These are phyloP conservation scores for Eremothecium gossypii DNA, from an alignment of 1,139 yeast species.

Conservation along the genomic window DNA sequence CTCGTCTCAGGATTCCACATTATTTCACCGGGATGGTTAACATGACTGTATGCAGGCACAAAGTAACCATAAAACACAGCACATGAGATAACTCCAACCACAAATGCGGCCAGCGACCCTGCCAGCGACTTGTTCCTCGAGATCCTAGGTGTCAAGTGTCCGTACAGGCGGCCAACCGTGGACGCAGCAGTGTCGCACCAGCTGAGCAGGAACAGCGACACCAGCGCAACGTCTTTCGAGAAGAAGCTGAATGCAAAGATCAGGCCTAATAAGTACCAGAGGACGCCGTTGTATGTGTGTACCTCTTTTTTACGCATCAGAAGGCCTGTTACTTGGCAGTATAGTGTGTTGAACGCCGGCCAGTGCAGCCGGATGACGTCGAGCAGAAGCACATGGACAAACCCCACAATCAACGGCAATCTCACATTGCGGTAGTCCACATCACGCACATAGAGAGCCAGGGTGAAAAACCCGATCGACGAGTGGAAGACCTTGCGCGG, in stretches of 20 bases:
- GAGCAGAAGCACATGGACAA: conserved; percentile 47
- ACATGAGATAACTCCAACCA: conserved; percentile 59
- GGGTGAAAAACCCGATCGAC: conserved; percentile 73
- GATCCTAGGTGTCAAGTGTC: conserved; percentile 73
- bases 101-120: conserved; percentile 79
- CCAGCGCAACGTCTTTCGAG: conserved; percentile 72
- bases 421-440: conserved; percentile 47
- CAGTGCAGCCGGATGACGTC: conserved; percentile 62
- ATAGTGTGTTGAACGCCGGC: conserved; percentile 50
- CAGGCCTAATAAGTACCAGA: conserved; percentile 77
- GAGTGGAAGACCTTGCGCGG: conserved; percentile 84
- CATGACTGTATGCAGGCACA: conserved; percentile 47
- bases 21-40: conserved; percentile 46
- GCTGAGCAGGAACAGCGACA: conserved; percentile 71
- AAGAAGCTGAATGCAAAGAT: conserved; percentile 57
- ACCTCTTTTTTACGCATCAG: conserved; percentile 78
- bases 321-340: conserved; percentile 63
- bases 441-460: conserved; percentile 62
- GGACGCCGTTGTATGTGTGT: conserved; percentile 64
- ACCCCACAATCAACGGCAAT: conserved; percentile 46
- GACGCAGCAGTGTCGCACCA: conserved; percentile 99
- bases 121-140: conserved; percentile 73
- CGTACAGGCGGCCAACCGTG: conserved; percentile 77
- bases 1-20: conserved; percentile 60
- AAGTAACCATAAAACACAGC: conserved; percentile 62